These are phyloP conservation scores for Geotrichum histeridarum DNA, from an alignment of 1,139 yeast species.

Conservation along the genomic window DNA sequence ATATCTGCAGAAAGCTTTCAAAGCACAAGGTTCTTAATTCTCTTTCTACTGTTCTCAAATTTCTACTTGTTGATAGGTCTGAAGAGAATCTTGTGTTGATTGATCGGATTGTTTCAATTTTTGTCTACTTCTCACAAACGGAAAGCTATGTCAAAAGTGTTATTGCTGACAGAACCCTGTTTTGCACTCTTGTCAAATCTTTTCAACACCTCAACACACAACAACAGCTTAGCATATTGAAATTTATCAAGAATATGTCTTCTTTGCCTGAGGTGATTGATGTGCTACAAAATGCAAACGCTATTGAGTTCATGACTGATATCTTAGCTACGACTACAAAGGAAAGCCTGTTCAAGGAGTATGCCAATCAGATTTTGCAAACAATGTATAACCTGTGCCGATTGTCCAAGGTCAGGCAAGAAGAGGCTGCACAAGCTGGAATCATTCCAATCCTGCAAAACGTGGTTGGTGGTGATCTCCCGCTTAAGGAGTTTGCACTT, in stretches of 20 bases:
- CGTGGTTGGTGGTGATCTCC: slow-evolving; percentile 45
- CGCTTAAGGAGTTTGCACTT: slow-evolving; percentile 56
- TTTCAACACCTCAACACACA: slow-evolving; percentile 21
- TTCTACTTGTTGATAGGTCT: slow-evolving; percentile 2
- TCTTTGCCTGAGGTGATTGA: slow-evolving; percentile 29
- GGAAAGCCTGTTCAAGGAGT: slow-evolving; percentile 23
- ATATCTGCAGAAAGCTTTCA: slow-evolving; percentile 51
- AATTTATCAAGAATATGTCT: slow-evolving; percentile 34
- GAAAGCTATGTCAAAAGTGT: slow-evolving; percentile 34
- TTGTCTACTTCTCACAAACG: slow-evolving; percentile 35
- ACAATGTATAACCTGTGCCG: slow-evolving; percentile 51
- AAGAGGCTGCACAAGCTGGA: slow-evolving; percentile 51
- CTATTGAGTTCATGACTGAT: slow-evolving; percentile 32
- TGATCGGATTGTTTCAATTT: slow-evolving; percentile 29
- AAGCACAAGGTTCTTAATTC: slow-evolving; percentile 49
- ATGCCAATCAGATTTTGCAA: slow-evolving; percentile 32
- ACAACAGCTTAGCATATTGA: slow-evolving; percentile 29
- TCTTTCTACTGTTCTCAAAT: slow-evolving; percentile 43
- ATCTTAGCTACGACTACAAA: slow-evolving; percentile 26
- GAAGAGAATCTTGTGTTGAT: slow-evolving; percentile 13
- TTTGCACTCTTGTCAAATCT: slow-evolving; percentile 26
- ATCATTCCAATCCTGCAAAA: slow-evolving; percentile 49
- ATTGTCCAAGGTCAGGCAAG: slow-evolving; percentile 49
- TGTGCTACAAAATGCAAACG: slow-evolving; percentile 31
- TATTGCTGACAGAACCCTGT: slow-evolving; percentile 26